Percentiles rank a stretch among this genome's conserved stretches.
Evolutionary conservation across 805 yeast species (phyloP).

Genomic region (Komagataella populi): DNA sequence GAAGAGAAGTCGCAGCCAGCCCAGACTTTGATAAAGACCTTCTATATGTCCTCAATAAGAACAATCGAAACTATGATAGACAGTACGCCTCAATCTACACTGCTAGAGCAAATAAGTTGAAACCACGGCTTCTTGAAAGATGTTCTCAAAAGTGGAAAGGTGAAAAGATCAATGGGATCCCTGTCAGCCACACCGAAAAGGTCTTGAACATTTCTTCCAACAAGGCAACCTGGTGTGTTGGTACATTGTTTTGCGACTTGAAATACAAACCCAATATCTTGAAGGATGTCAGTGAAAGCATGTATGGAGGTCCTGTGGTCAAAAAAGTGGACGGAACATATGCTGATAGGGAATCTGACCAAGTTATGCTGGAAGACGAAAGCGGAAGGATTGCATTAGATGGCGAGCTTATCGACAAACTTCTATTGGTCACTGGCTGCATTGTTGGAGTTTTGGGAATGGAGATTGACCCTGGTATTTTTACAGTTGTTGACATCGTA

Average conservation of each 20-base stretch:
- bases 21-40: neutral
- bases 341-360: constrained; percentile 41
- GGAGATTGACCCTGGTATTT: constrained; percentile 72
- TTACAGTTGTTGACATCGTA: constrained; percentile 69
- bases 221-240: constrained; percentile 68
- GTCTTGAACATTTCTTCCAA: constrained; percentile 52
- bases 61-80: constrained; percentile 26
- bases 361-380: constrained; percentile 78
- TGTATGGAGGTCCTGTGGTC: constrained; percentile 33
- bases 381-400: constrained; percentile 72
- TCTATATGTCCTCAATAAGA: constrained; percentile 1
- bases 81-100: constrained; percentile 50
- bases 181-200: constrained; percentile 22
- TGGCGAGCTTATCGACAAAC: constrained; percentile 43
- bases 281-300: constrained; percentile 57
- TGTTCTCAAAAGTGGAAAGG: constrained; percentile 28
- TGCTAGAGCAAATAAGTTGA: constrained; percentile 32
- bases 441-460: constrained; percentile 79
- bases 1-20: neutral
- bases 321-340: constrained; percentile 26
- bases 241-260: constrained; percentile 78
- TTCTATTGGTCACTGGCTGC: constrained; percentile 76
- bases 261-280: constrained; percentile 75
- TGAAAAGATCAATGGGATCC: constrained; percentile 21
- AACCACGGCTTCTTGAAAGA: constrained; percentile 29